These are phyloP conservation scores for Pythium volutum DNA, from an alignment of 352 stramenopile genomes.

Conservation along the genomic window DNA sequence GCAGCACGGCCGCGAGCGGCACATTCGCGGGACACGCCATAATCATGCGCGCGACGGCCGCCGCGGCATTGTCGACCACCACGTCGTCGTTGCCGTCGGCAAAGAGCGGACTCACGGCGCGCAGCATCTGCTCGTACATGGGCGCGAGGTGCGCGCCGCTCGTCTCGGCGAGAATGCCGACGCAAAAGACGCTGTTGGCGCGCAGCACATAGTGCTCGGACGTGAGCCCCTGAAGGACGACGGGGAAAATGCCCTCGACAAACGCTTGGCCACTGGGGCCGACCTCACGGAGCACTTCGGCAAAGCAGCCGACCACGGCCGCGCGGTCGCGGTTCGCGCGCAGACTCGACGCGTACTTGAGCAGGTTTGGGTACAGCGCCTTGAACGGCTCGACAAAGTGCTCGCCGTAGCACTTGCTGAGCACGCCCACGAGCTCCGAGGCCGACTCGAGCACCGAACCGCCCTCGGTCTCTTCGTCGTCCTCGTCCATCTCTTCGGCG, in stretches of 20 bases:
- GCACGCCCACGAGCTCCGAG: conserved; percentile 92
- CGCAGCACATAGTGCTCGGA: conserved; percentile 93
- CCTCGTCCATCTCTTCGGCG: conserved; percentile 74
- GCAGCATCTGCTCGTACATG: conserved; percentile 90
- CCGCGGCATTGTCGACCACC: conserved; percentile 91
- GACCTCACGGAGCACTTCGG: conserved; percentile 93
- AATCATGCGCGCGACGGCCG: conserved; percentile 93
- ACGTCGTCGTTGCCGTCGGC: conserved; percentile 87
- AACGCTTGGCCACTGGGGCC: conserved; percentile 80
- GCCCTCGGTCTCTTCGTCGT: conserved; percentile 92
- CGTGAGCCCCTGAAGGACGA: conserved; percentile 86
- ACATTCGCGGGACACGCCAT: conserved; percentile 71
- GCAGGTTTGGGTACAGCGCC: conserved; percentile 88
- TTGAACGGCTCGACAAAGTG: conserved; percentile 90
- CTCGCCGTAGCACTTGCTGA: conserved; percentile 93
- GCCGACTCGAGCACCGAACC: conserved; percentile 92
- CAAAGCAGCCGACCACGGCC: conserved; percentile 94
- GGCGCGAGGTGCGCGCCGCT: conserved; percentile 67
- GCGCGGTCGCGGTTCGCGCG: conserved; percentile 90
- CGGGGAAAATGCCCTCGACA: conserved; percentile 87
- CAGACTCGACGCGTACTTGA: conserved; percentile 90
- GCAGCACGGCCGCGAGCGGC: conserved; percentile 92
- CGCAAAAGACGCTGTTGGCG: conserved; percentile 94
- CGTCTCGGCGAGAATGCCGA: conserved; percentile 90
- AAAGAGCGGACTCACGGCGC: conserved; percentile 91